Evolutionary conservation across 2,329 filamentous ascomycete genomes (phyloP).

Genomic region (Aspergillus fijiensis): DNA sequence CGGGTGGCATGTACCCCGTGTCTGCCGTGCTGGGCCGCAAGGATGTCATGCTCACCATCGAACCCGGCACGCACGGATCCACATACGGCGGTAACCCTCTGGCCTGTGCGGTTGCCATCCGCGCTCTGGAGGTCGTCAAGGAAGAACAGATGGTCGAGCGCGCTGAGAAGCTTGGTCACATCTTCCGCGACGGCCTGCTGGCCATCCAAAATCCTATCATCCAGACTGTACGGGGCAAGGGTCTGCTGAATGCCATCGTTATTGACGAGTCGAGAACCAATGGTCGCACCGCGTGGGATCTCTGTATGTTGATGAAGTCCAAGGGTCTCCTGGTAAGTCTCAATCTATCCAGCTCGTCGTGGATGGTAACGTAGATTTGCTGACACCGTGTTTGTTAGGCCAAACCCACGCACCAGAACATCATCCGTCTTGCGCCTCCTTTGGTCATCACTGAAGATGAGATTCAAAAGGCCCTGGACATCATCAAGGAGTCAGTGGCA

Average conservation of each 20-base stretch:
- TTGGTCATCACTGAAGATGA: constrained; percentile 90
- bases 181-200: constrained; percentile 77
- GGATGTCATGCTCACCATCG: constrained; percentile 92
- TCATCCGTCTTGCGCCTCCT: constrained; percentile 95
- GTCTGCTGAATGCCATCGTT: constrained; percentile 90
- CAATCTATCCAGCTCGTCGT: not conserved
- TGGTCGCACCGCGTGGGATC: constrained; percentile 89
- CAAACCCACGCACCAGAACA: constrained; percentile 97
- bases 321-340: constrained; percentile 83
- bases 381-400: constrained; percentile 57
- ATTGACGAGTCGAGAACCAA: constrained; percentile 87
- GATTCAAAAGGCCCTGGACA: constrained; percentile 71
- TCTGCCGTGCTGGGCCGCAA: constrained; percentile 84
- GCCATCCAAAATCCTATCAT: constrained; percentile 79
- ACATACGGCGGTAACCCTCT: constrained; percentile 98
- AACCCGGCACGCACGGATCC: constrained; percentile 94
- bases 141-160: constrained; percentile 85
- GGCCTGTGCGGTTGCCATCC: constrained; percentile 91
- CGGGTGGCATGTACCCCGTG: constrained; percentile 98
- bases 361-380: not conserved
- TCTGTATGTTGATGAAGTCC: constrained; percentile 91
- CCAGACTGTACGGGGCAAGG: constrained; percentile 82
- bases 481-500: constrained; percentile 77
- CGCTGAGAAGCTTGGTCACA: constrained; percentile 74
- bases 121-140: constrained; percentile 87